Base-by-base conservation (phyloP, 192 early-diverging fungal species). In the Rhizophagus prolifer region DNA sequence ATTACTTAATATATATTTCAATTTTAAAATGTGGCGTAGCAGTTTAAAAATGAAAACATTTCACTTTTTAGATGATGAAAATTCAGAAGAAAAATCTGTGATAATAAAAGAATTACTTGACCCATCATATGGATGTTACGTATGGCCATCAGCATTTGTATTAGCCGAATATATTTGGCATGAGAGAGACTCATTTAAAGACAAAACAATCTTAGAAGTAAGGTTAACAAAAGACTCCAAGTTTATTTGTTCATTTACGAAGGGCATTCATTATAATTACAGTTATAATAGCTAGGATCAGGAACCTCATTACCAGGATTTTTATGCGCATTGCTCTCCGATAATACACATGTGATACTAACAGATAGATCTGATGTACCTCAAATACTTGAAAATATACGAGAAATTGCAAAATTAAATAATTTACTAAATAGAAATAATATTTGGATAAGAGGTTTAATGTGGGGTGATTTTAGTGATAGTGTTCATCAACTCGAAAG, bases 131-230 rank as follows among this genome's bases (percentile, higher is more conserved):
- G 92, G 89, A 19, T 81, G 84, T 61, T 91, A 93, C 78, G 73
- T 92, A 58, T 95, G 93, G 93, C 92, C 92, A 6, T 90, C 89
- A 14, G 78, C 93, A 0, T 78, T 92, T 9, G 86, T 94, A 2
- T 81, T 95, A 13, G 77, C 89, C 2, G 86, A 89, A 21, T 92
- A 85, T 69, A 66, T 93, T n/a, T 84, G 79, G 79, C 46, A 79
- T 65, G 64, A 78, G 21, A 70, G 82, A 13, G 10, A 77, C 9
- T 76, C 75, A 30, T 85, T 89, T 70, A 46, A 41, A 34, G 61
- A 80, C 54, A 69, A 77, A 6, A 77, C 73, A 23, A 47, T 83
- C 14, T 50, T 86, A 26, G 85, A 86, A 79, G 82, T 86, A 78
- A 73, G 46, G 25, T 12, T 47, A 25, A 36, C 7, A 36, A 6